Evolutionary conservation across 352 stramenopile species (phyloP), one percentile per base, ranked within the genome.

Genomic region (Peronosclerospora sorghi): DNA sequence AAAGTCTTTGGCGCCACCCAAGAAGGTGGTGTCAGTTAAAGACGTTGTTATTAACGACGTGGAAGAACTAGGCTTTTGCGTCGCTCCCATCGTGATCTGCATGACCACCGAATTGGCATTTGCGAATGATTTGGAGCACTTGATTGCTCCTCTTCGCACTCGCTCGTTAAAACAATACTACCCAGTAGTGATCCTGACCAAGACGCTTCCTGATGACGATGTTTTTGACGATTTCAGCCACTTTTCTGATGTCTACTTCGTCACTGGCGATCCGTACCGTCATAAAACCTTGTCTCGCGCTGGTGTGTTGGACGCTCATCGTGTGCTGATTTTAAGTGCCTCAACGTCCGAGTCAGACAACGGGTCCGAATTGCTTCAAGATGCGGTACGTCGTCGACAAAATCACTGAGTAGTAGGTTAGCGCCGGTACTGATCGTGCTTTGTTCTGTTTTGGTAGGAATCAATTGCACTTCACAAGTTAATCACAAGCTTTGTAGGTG

Each of bases 401-500:
- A 5, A 27, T 29, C 3, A 24, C 0, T 41, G 2, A 19, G 3
- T 4, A 18, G 9, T n/a, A 24, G 28, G 51, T n/a, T 15, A 28
- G 5, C 10, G 6, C 34, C 26, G 17, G 18, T 26, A 21, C 37
- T 55, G 19, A 50, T 18, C 15, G 20, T 56, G 15, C 28, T 6
- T 45, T 39, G 15, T 52, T 51, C 7, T 48, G 7, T 44, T 18
- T 20, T 19, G 36, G 2, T 52, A 82, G 53, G 73, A 80, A 34
- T 81, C 70, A 20, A 66, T 92, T 24, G 76, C 79, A n/a, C 64
- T 88, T 21, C 77, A 92, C 62, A 89, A 84, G 56, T 84, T 76
- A 23, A 85, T 92, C 21, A 51, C 68, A 6, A 74, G 70, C 17
- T 64, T 83, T 8, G 61, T 92, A 17, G 76, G 76, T 2, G 71